Base-by-base conservation (phyloP, 1,284 basidiomycete species). In the Tilletiopsis washingtonensis region DNA sequence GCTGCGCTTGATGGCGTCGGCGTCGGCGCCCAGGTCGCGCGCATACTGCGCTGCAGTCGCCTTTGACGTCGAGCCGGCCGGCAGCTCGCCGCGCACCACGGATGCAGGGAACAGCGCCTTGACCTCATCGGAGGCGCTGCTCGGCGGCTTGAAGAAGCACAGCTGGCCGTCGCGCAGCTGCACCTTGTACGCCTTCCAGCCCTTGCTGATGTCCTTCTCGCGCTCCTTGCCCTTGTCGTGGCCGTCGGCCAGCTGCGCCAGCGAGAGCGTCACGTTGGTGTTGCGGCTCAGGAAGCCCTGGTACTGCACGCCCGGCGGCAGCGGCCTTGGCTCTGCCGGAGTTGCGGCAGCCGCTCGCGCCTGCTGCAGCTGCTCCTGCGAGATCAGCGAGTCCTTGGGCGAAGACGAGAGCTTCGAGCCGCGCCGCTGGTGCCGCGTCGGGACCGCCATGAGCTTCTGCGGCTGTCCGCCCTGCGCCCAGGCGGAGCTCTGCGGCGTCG, bases 111-210 rank as follows among this genome's bases (percentile, higher is more conserved):
- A 69, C 24, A 67, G 51, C 19, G 54, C 46, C 45, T 62, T 64
- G 43, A 73, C 67, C 24, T 71, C 71, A 39, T 68, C 64, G 12
- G 57, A 49, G 47, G 71, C 49, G 32, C 38, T 56, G 40, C 56
- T 59, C 15, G 62, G 62, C 7, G 67, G 67, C 51, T 72, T 71
- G 57, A 62, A 71, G 47, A 73, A 73, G 47, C 48, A 51, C 29
- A 73, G 56, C 5, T 53, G 54, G n/a, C 60, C 64, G 25, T 63
- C 62, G 6, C 55, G 50, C n/a, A 73, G 51, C 12, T 69, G 49
- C 21, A 64, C 68, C 6, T 64, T 62, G 46, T 67, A 73, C 7
- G 71, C 66, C 39, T 71, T 70, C 71, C 71, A 73, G 32, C 71
- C 71, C 23, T 67, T 68, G 4, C 53, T 32, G 39, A 69, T 54